Conservation (phyloP, 192 early-diverging fungal genomes). For the Chytriomyces confervae region DNA sequence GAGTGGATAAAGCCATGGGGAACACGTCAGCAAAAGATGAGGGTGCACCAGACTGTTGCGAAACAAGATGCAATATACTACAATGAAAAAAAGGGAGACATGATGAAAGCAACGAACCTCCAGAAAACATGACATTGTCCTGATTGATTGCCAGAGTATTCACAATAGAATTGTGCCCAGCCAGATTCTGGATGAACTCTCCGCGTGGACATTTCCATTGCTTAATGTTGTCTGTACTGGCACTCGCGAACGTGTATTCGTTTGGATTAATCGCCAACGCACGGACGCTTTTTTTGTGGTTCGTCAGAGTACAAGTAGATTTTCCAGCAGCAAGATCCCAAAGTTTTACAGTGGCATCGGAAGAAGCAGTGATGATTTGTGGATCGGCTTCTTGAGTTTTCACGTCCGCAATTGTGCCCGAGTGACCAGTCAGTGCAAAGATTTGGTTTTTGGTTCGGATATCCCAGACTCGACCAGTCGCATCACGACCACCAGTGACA, state of each 20-base stretch:
- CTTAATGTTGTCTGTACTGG: conserved; percentile 87
- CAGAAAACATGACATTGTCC: conserved; percentile 93
- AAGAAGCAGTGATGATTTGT: conserved; percentile 92
- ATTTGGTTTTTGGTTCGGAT: conserved; percentile 95
- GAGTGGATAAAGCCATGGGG: not conserved
- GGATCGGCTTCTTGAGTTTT: conserved; percentile 95
- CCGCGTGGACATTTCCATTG: conserved; percentile 97
- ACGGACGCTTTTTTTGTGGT: conserved; percentile 98
- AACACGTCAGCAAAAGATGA: not conserved
- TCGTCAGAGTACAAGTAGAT: conserved; percentile 88
- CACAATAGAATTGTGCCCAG: conserved; percentile 85
- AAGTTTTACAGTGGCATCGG: conserved; percentile 90
- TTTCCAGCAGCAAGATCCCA: conserved; percentile 99
- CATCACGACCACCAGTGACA: conserved; percentile 94
- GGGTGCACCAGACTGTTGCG: not conserved
- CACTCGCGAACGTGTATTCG: conserved; percentile 91
- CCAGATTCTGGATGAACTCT: conserved; percentile 93
- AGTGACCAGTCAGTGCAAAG: conserved; percentile 88
- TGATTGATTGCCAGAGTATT: conserved; percentile 89
- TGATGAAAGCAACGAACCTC: conserved; percentile 59
- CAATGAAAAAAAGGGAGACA: not conserved
- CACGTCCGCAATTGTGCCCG: conserved; percentile 82
- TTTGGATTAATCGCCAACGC: conserved; percentile 90
- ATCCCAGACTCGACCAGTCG: conserved; percentile 96
- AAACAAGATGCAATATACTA: not conserved